Base-by-base conservation (phyloP, 202 grass and related monocot genomes). In the Elaeis oleifera region DNA sequence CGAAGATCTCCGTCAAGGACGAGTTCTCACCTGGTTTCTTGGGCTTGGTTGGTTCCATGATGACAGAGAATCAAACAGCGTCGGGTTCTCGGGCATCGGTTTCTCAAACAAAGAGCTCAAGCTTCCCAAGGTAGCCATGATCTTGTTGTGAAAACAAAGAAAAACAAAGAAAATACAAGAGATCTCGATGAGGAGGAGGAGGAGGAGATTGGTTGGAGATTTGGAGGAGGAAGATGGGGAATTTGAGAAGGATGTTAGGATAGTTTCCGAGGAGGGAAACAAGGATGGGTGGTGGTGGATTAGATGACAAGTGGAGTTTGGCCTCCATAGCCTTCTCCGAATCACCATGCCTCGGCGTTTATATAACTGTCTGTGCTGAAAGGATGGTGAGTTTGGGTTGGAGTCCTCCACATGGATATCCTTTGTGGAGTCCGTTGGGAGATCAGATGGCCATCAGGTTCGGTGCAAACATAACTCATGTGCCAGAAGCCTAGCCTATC, bases 1-100 rank as follows among this genome's bases (percentile, higher is more conserved):
- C 79, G 4, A 82, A 82, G 68, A 82, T 67, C 75, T 77, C 79
- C 14, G 94, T 92, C 51, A 77, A 49, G 68, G 85, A 76, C 2
- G 72, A 24, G 32, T 75, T 23, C 24, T 99, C 88, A 3, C 84
- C 49, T 18, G 71, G 84, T 50, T 57, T 89, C n/a, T 62, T 89
- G 19, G 60, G 67, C 29, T 76, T 65, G 29, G 71, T 55, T 48
- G 53, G 39, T 63, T 29, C 5, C 29, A 53, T 60, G 65, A 78
- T 57, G 66, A 36, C 24, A 71, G 19, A 20, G 59, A 51, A 58
- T 55, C 25, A 6, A 22, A 55, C 24, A 78, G 14, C 50, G 58
- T 32, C 20, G 58, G 44, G 44, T 63, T 61, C 16, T 70, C 54
- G 7, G 49, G 58, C 18, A 22, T 53, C 25, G 56, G 50, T 7